Conservation (phyloP, 768 basidiomycete species). For the Hygrophorus russula region DNA sequence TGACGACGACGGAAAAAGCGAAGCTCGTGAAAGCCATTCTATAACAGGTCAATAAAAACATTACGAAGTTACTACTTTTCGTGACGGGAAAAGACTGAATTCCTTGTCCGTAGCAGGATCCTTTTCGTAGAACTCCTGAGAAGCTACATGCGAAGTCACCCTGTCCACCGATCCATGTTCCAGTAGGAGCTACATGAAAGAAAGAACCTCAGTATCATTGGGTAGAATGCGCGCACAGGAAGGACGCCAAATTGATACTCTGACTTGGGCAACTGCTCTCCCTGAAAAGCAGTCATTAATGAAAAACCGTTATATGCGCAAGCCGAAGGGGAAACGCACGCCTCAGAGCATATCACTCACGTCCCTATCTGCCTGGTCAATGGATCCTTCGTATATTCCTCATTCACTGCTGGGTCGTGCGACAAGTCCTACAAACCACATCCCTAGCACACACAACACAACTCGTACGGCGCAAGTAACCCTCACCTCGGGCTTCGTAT, state of each 20-base stretch:
- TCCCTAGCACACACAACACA: too few species aligned
- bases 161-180: conserved; percentile 9
- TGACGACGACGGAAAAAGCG: too few species aligned
- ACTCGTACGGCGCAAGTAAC: too few species aligned
- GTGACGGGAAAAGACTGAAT: conserved; percentile 17
- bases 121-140: conserved; percentile 5
- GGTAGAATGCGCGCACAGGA: conserved; percentile 26
- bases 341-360: conserved; percentile 51
- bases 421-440: conserved; percentile 36
- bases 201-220: neutral
- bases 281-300: conserved; percentile 34
- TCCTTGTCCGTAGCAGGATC: conserved; percentile 10
- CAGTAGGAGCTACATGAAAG: conserved; percentile 30
- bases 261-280: conserved; percentile 38
- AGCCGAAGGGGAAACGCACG: conserved; percentile 20
- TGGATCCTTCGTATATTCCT: conserved; percentile 51
- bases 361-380: conserved; percentile 44
- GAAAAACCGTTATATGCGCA: neutral
- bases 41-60: too few species aligned
- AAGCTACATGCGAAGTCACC: conserved; percentile 8
- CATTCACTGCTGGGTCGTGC: conserved; percentile 39
- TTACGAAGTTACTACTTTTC: too few species aligned
- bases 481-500: conserved; percentile 37
- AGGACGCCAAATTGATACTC: conserved; percentile 50
- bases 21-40: conserved; percentile 72